Evolutionary conservation across 345 rosid species (phyloP).

Genomic region (Boechera retrofracta): DNA sequence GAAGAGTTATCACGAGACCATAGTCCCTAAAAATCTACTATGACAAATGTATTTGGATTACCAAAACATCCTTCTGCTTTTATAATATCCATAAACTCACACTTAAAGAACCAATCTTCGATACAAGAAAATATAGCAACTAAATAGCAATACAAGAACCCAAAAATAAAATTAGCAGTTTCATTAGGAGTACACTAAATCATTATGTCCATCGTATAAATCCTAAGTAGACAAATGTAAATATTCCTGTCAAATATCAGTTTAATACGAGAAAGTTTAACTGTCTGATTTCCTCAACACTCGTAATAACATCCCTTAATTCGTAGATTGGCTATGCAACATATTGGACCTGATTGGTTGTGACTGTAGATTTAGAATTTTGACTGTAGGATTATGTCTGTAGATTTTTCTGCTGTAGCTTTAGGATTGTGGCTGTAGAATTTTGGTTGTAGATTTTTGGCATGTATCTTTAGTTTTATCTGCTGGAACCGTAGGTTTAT

Average conservation of each 20-base stretch:
- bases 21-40: background rate
- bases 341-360: background rate
- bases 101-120: background rate
- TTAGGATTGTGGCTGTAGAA: no score
- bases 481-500: no score
- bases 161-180: background rate
- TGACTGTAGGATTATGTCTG: no score
- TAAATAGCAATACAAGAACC: background rate
- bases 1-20: background rate
- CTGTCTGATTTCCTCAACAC: background rate
- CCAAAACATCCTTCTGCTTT: background rate
- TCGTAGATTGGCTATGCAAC: background rate
- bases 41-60: background rate
- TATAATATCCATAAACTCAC: background rate
- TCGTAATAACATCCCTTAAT: background rate
- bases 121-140: background rate
- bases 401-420: no score
- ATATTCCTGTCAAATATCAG: background rate
- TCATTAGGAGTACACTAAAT: background rate
- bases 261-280: no score
- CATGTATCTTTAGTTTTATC: no score
- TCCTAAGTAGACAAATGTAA: background rate
- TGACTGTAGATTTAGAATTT: no score
- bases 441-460: no score
- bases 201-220: background rate